These are phyloP conservation scores for Myrica gale DNA, from an alignment of 306 rosid genomes.

Conservation along the genomic window DNA sequence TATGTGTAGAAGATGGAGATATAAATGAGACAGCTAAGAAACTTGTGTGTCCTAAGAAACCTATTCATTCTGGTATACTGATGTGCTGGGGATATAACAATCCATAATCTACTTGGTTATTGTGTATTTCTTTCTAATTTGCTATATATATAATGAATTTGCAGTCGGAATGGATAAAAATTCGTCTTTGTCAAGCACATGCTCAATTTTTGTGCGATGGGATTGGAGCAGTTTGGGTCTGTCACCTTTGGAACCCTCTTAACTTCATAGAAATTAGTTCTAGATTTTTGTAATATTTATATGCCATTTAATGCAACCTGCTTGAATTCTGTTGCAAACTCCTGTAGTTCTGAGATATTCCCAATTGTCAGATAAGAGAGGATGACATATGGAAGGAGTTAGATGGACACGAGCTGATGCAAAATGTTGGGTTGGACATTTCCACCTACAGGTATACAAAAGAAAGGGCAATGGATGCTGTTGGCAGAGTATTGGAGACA, in stretches of 20 bases:
- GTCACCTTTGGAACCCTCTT: constrained; percentile 31
- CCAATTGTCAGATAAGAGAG: constrained; percentile 53
- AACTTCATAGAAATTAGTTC: constrained; percentile 7
- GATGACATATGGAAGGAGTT: constrained; percentile 53
- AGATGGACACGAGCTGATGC: constrained; percentile 38
- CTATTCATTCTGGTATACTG: constrained; percentile 22
- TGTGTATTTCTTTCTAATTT: constrained; percentile 19
- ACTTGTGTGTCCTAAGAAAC: constrained; percentile 53
- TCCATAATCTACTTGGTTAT: neutral
- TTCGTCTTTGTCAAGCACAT: constrained; percentile 56
- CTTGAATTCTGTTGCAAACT: constrained; percentile 11
- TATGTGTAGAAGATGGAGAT: constrained; percentile 79
- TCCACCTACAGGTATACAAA: constrained; percentile 49
- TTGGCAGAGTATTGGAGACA: constrained; percentile 48
- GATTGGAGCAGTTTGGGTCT: constrained; percentile 71
- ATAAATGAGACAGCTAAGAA: constrained; percentile 64
- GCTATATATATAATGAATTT: constrained; percentile 4
- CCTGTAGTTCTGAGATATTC: constrained; percentile 23
- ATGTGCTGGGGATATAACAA: neutral
- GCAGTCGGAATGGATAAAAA: constrained; percentile 57
- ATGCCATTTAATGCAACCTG: constrained; percentile 1
- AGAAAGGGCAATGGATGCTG: constrained; percentile 49
- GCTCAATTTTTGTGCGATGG: constrained; percentile 74
- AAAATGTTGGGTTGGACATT: constrained; percentile 39
- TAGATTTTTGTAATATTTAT: neutral